phyloP scores from a whole-genome alignment of 2,329 filamentous ascomycete species.

The Xylariaceae sp. region DNA sequence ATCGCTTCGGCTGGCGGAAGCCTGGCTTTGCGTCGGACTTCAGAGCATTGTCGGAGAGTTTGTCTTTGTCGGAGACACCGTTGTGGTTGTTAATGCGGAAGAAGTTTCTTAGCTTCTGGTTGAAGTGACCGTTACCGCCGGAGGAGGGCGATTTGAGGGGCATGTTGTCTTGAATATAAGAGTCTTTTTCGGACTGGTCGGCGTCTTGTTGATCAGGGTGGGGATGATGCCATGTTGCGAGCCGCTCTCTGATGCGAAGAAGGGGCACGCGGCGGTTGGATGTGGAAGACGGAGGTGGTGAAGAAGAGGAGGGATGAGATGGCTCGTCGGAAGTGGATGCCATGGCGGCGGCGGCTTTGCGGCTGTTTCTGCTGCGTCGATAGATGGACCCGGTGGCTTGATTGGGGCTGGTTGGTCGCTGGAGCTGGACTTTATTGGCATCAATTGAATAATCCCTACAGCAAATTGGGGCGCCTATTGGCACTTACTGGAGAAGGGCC shows the following conservation, averaged over 20 bases:
- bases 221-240: constrained; percentile 44
- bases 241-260: constrained; percentile 41
- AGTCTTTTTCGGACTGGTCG: constrained; percentile 5
- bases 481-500: constrained; percentile 7
- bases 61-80: constrained; percentile 46
- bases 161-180: constrained; percentile 45
- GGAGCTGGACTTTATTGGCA: constrained; percentile 12
- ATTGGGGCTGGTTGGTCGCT: constrained; percentile 9
- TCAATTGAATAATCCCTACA: constrained; percentile 6
- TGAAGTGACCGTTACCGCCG: constrained; percentile 63
- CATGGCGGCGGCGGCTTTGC: constrained; percentile 27
- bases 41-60: constrained; percentile 37
- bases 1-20: constrained; percentile 86
- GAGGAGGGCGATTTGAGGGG: constrained; percentile 60
- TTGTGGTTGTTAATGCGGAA: constrained; percentile 68
- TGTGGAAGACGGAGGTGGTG: constrained; percentile 16
- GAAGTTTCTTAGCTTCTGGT: constrained; percentile 73
- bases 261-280: constrained; percentile 31
- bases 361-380: constrained; percentile 20
- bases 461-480: constrained; percentile 9
- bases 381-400: neutral
- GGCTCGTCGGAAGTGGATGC: constrained; percentile 29
- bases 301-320: constrained; percentile 31
- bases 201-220: constrained; percentile 31
- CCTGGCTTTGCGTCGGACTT: constrained; percentile 69